phyloP scores from a whole-genome alignment of 1,284 basidiomycete genomes.

The Pseudozyma flocculosa region DNA sequence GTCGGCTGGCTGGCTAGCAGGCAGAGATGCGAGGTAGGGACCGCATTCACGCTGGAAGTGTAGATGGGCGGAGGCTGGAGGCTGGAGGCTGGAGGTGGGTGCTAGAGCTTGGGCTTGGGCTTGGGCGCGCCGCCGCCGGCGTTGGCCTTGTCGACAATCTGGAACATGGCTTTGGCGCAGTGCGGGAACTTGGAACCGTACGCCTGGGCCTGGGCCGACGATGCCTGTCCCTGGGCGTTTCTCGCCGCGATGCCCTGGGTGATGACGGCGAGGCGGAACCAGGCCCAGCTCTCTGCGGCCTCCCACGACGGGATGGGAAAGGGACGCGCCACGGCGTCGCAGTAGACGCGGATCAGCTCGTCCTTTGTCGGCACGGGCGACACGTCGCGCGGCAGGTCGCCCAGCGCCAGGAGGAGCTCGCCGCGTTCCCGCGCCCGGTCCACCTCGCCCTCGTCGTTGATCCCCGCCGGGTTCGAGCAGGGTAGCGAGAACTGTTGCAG shows the following conservation, averaged over 20 bases:
- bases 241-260: conserved; percentile 90
- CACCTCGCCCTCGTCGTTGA: conserved; percentile 21
- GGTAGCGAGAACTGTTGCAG: conserved; percentile 66
- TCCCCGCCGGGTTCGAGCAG: conserved; percentile 8
- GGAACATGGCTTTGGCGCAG: conserved; percentile 17
- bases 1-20: too few relatives aligned
- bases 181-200: conserved; percentile 43
- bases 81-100: too few relatives aligned
- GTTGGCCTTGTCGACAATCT: conserved; percentile 11
- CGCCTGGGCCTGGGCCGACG: conserved; percentile 65
- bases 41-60: too few relatives aligned
- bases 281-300: conserved; percentile 80
- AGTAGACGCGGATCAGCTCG: conserved; percentile 76
- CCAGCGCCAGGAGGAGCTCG: conserved; percentile 34
- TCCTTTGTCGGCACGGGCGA: conserved; percentile 67
- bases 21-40: too few relatives aligned
- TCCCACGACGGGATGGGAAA: conserved; percentile 76
- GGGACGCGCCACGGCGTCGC: conserved; percentile 64
- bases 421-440: conserved; percentile 8
- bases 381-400: conserved; percentile 61
- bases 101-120: conserved; percentile 6
- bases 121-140: too few relatives aligned
- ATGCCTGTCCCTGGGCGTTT: conserved; percentile 78
- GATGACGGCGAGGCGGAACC: conserved; percentile 85
- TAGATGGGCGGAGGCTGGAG: too few relatives aligned